Conservation (phyloP, 148 eudicot species). For the Limonium bicolor region DNA sequence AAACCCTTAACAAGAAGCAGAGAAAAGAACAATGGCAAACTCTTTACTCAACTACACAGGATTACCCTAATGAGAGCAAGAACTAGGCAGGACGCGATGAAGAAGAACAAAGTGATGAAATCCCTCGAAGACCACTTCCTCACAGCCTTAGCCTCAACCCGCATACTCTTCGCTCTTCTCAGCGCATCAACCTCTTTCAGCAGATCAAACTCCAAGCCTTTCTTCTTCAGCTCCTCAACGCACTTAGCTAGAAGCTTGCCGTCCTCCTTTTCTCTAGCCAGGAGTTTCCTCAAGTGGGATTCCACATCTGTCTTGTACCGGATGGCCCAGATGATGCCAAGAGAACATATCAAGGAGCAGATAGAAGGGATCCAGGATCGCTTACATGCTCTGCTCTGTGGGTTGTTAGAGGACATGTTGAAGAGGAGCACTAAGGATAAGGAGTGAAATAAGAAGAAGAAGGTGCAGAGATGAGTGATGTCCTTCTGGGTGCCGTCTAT, state of each 20-base stretch:
- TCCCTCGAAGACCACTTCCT: slow-evolving; percentile 66
- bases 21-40: too few species aligned
- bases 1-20: too few species aligned
- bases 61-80: slow-evolving; percentile 54
- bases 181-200: slow-evolving; percentile 70
- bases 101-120: slow-evolving; percentile 53
- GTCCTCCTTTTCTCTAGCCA: slow-evolving; percentile 68
- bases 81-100: slow-evolving; percentile 44
- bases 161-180: slow-evolving; percentile 57
- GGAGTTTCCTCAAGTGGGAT: slow-evolving; percentile 38
- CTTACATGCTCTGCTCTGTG: slow-evolving; percentile 15
- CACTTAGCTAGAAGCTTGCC: slow-evolving; percentile 50
- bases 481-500: slow-evolving; percentile 48
- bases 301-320: slow-evolving; percentile 65
- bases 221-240: slow-evolving; percentile 64
- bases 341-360: slow-evolving; percentile 41
- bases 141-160: slow-evolving; percentile 40
- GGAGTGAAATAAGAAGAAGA: slow-evolving; percentile 79
- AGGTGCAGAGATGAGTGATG: slow-evolving; percentile 57
- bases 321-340: slow-evolving; percentile 62
- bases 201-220: slow-evolving; percentile 70
- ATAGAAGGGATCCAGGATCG: slow-evolving; percentile 63
- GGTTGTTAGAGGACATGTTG: slow-evolving; percentile 19
- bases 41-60: slow-evolving; percentile 31
- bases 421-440: slow-evolving; percentile 49